phyloP scores from a whole-genome alignment of 2,329 filamentous ascomycete species.

The Fusarium pseudoanthophilum region DNA sequence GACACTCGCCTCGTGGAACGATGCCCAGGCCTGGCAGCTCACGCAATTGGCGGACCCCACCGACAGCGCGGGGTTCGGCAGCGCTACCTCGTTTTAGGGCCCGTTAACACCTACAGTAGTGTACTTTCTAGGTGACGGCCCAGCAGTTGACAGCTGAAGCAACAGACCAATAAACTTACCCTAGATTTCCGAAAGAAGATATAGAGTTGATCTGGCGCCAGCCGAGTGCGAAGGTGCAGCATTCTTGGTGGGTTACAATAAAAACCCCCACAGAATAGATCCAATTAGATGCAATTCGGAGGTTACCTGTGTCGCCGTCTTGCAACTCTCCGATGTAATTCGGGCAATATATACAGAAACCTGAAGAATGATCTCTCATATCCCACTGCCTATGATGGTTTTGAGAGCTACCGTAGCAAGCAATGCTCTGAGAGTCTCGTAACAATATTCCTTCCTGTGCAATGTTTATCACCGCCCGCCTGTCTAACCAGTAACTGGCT shows the following conservation, averaged over 20 bases:
- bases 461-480: background rate
- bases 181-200: conserved; percentile 14
- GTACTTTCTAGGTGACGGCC: background rate
- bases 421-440: background rate
- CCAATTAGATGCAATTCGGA: background rate
- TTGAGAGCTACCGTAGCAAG: background rate
- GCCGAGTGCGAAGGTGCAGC: background rate
- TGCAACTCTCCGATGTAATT: background rate
- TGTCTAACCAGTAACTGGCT: background rate
- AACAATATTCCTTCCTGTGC: background rate
- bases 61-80: conserved; percentile 41
- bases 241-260: background rate
- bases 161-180: conserved; percentile 24
- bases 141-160: conserved; percentile 21
- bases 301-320: background rate
- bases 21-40: conserved; percentile 10
- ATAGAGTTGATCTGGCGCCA: background rate
- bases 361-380: background rate
- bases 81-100: conserved; percentile 32
- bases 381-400: background rate
- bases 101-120: conserved; percentile 30
- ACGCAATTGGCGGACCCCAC: conserved; percentile 2
- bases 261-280: background rate
- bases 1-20: conserved; percentile 31
- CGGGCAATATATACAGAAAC: background rate